These are phyloP conservation scores for Closterium sp. DNA, from an alignment of 139 green algal genomes.

Conservation along the genomic window DNA sequence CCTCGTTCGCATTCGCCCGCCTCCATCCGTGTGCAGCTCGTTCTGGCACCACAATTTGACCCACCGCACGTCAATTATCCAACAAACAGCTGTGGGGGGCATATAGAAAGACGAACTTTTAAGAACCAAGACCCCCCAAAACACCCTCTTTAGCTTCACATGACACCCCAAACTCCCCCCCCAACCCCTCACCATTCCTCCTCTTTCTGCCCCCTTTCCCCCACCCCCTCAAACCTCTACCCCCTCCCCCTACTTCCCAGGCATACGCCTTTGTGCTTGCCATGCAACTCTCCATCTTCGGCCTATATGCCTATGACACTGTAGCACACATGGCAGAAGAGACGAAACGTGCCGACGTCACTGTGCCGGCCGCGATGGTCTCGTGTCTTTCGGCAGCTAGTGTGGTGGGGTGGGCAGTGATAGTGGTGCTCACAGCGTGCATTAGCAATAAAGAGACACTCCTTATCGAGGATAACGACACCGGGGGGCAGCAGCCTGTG, in stretches of 20 bases:
- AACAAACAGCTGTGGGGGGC: too few species aligned
- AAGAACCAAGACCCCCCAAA: too few species aligned
- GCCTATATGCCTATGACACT: slow-evolving; percentile 21
- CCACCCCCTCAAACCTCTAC: not conserved
- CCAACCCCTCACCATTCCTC: too few species aligned
- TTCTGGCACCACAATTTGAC: too few species aligned
- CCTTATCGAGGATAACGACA: not conserved
- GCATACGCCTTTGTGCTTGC: slow-evolving; percentile 12
- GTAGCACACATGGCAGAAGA: slow-evolving; percentile 31
- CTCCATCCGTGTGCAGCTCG: too few species aligned
- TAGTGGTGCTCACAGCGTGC: slow-evolving; percentile 6
- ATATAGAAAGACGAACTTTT: too few species aligned
- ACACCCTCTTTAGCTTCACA: too few species aligned
- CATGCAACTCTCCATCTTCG: slow-evolving; percentile 17
- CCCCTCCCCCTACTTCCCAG: not conserved
- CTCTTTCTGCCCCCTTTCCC: not conserved
- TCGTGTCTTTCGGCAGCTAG: not conserved
- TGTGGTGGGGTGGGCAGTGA: slow-evolving; percentile 8
- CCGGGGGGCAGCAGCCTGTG: slow-evolving; percentile 1
- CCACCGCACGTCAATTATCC: too few species aligned
- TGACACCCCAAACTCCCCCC: too few species aligned
- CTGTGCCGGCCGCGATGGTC: slow-evolving; percentile 15
- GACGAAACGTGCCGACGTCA: slow-evolving; percentile 4
- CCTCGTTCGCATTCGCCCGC: too few species aligned
- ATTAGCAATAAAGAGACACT: not conserved